Conservation (phyloP, 148 eudicot species). For the Nepenthes gracilis region DNA sequence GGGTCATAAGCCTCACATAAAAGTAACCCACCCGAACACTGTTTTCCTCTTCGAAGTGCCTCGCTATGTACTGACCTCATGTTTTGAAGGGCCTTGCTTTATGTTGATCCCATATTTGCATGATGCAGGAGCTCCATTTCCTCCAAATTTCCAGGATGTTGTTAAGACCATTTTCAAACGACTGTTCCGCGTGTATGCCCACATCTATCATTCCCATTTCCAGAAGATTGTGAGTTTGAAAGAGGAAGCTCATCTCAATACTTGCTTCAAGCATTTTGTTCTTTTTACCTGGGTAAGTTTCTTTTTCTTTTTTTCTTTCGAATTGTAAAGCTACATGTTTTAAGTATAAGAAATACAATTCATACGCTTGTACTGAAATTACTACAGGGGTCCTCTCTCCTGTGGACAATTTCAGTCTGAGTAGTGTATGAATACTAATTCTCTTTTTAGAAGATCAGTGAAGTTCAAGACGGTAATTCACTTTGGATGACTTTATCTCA, state of each 20-base stretch:
- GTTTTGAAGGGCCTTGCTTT: not conserved
- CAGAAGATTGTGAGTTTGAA: constrained; percentile 27
- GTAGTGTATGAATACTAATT: no score
- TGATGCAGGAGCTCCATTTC: constrained; percentile 29
- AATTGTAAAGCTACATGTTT: not conserved
- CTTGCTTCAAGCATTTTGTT: constrained; percentile 41
- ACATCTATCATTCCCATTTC: constrained; percentile 35
- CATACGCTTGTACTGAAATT: not conserved
- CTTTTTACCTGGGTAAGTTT: constrained; percentile 32
- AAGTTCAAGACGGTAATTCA: no score
- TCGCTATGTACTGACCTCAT: not conserved
- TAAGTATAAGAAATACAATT: no score
- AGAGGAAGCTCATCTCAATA: constrained; percentile 39
- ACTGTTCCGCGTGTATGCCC: constrained; percentile 37
- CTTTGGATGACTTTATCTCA: no score
- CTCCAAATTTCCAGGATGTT: constrained; percentile 29
- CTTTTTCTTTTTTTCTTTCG: not conserved
- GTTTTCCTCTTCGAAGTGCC: no score
- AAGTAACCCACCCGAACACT: no score
- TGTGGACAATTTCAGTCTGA: no score
- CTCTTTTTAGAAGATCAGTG: no score
- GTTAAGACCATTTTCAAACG: constrained; percentile 35
- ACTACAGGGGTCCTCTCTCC: no score
- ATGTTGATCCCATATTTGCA: not conserved
- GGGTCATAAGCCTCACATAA: no score